Evolutionary conservation across 176 grass and related monocot species (phyloP), one percentile per base, ranked within the genome.

Genomic region (Phragmites australis): DNA sequence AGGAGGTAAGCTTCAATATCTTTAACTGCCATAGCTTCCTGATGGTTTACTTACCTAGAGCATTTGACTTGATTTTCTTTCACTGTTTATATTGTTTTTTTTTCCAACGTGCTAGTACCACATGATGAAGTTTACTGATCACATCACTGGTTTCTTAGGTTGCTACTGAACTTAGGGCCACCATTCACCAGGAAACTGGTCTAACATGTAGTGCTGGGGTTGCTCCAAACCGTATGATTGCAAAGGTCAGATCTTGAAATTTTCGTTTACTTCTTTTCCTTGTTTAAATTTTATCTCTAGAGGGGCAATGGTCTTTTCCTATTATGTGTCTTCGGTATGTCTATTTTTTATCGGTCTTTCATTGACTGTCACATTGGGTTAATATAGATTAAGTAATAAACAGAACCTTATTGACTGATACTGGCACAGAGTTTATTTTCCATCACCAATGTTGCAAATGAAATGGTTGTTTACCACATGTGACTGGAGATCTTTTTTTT

Each of bases 201-300:
- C 74, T 98, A 81, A 98, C 95, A 30, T 98, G 95, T 85, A 91
- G 95, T 88, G 92, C 88, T 61, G 95, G 95, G 21, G 90, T 91
- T 55, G 95, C 88, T 74, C 90, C 95, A 68, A 98, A 98, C 83
- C 90, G 92, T 42, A 85, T 94, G 95, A 91, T 98, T 74, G 88
- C 92, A 17, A 98, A 98, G 88, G 95, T 98, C 66, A 41, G 77
- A 81, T 7, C 16, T 63, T 44, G 18, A 74, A 43, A 64, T 54
- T 61, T 45, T 62, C 69, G 3, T 47, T 72, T 22, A 22, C 16
- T 45, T 68, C 10, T 65, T 10, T 23, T 42, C 49, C 22, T 47
- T 37, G 15, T 48, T 61, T 26, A 67, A 81, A 3, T 46, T 84
- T 62, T 43, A 62, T 61, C 45, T 61, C 4, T n/a, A 39, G 31